Conservation (phyloP, 208 protist species). For the Trypanosoma avium region DNA sequence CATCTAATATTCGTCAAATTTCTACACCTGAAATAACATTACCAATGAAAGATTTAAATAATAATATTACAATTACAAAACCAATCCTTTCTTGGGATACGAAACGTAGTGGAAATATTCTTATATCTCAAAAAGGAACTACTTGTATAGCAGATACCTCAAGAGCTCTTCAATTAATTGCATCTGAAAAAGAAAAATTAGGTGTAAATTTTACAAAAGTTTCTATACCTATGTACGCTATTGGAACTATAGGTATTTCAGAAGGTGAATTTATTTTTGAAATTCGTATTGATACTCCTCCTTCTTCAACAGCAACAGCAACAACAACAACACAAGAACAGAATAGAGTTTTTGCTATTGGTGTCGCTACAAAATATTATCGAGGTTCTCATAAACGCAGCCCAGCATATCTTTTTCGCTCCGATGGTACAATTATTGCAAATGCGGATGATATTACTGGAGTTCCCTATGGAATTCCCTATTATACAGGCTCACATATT, state of each 20-base stretch:
- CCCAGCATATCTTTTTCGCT: conserved; percentile 49
- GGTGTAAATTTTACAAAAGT: conserved; percentile 25
- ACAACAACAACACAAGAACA: conserved; percentile 5
- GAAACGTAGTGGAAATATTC: conserved; percentile 57
- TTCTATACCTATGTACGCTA: conserved; percentile 52
- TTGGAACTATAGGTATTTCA: conserved; percentile 41
- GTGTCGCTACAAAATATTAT: conserved; percentile 39
- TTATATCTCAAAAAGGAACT: conserved; percentile 46
- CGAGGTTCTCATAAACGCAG: conserved; percentile 13
- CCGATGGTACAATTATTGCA: conserved; percentile 40
- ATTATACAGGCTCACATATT: conserved; percentile 39
- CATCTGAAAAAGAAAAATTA: conserved; percentile 19
- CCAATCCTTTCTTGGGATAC: conserved; percentile 46
- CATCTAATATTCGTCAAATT: conserved; percentile 1
- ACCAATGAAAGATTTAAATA: neutral
- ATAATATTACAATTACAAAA: neutral
- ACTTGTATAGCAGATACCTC: conserved; percentile 47
- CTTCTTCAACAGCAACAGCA: conserved; percentile 20
- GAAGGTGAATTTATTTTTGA: conserved; percentile 40
- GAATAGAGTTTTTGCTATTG: conserved; percentile 33
- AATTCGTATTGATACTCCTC: conserved; percentile 26
- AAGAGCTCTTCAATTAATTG: conserved; percentile 36
- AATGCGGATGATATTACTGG: conserved; percentile 25
- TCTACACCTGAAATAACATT: conserved; percentile 7
- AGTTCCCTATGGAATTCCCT: conserved; percentile 51